Evolutionary conservation across 2,329 filamentous ascomycete species (phyloP).

Genomic region (Coniosporium tulheliwenetii): DNA sequence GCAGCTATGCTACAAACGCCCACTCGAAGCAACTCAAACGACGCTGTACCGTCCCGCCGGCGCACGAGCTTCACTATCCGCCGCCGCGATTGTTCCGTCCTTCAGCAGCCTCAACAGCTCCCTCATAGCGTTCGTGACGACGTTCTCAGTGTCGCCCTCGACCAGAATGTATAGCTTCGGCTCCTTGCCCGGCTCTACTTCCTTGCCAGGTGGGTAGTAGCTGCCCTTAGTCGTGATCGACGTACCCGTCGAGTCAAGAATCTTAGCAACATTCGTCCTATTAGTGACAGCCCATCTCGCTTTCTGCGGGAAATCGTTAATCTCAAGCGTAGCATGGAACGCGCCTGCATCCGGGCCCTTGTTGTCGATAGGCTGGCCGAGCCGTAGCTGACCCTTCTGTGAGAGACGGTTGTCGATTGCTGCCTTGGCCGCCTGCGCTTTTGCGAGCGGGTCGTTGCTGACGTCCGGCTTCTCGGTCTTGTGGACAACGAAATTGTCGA

Average conservation of each 20-base stretch:
- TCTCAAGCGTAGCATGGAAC: conserved; percentile 92
- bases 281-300: conserved; percentile 98
- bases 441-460: conserved; percentile 47
- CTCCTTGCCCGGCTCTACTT: conserved; percentile 56
- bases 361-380: conserved; percentile 92
- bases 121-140: conserved; percentile 78
- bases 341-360: conserved; percentile 94
- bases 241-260: conserved; percentile 83
- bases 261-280: conserved; percentile 94
- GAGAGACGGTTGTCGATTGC: conserved; percentile 84
- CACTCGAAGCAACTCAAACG: conserved; percentile 32
- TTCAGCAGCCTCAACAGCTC: conserved; percentile 78
- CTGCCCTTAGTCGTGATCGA: conserved; percentile 96
- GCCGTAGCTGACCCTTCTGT: conserved; percentile 70
- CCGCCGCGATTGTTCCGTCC: conserved; percentile 80
- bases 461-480: conserved; percentile 43
- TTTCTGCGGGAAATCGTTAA: conserved; percentile 99
- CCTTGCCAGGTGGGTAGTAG: conserved; percentile 72
- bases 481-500: conserved; percentile 58
- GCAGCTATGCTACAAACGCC: no score
- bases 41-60: conserved; percentile 70
- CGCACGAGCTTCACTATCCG: conserved; percentile 68
- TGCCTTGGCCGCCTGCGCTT: conserved; percentile 77
- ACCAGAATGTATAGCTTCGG: conserved; percentile 98
- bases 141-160: conserved; percentile 88